Percentiles rank a stretch among this genome's conserved stretches.
phyloP scores from a whole-genome alignment of 192 early-diverging fungal species.

The Coemansia biformis region DNA sequence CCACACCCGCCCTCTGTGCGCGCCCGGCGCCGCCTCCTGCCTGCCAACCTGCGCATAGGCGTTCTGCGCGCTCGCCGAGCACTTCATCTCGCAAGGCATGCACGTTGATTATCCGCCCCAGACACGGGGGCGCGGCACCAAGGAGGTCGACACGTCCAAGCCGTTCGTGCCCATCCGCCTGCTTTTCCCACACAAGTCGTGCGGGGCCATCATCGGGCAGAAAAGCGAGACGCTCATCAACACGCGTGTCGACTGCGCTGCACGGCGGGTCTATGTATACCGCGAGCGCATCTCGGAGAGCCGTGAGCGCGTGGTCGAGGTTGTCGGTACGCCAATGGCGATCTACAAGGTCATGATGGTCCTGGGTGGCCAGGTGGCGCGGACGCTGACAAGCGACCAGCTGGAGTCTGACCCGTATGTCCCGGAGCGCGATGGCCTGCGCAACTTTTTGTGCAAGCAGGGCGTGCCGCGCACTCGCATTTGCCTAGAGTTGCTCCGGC shows the following conservation, averaged over 20 bases:
- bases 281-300: slow-evolving; percentile 50
- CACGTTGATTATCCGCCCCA: slow-evolving; percentile 48
- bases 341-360: slow-evolving; percentile 34
- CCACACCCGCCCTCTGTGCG: too few relatives aligned
- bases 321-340: slow-evolving; percentile 42
- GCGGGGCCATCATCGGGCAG: slow-evolving; percentile 49
- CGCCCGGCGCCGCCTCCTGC: too few relatives aligned
- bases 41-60: slow-evolving; percentile 19
- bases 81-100: slow-evolving; percentile 51
- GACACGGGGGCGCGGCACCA: slow-evolving; percentile 31
- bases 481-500: slow-evolving; percentile 36
- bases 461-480: slow-evolving; percentile 39
- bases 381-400: slow-evolving; percentile 44
- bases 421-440: slow-evolving; percentile 47
- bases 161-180: slow-evolving; percentile 47
- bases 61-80: slow-evolving; percentile 47
- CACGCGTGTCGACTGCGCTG: slow-evolving; percentile 40
- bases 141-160: slow-evolving; percentile 42
- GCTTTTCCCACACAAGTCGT: slow-evolving; percentile 50
- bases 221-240: slow-evolving; percentile 52
- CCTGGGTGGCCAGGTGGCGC: slow-evolving; percentile 36
- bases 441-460: slow-evolving; percentile 46
- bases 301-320: slow-evolving; percentile 49
- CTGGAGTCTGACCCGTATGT: slow-evolving; percentile 36
- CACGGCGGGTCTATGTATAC: slow-evolving; percentile 49